Conservation (phyloP, 2,329 filamentous ascomycete genomes). For the Phialocephala subalpina region DNA sequence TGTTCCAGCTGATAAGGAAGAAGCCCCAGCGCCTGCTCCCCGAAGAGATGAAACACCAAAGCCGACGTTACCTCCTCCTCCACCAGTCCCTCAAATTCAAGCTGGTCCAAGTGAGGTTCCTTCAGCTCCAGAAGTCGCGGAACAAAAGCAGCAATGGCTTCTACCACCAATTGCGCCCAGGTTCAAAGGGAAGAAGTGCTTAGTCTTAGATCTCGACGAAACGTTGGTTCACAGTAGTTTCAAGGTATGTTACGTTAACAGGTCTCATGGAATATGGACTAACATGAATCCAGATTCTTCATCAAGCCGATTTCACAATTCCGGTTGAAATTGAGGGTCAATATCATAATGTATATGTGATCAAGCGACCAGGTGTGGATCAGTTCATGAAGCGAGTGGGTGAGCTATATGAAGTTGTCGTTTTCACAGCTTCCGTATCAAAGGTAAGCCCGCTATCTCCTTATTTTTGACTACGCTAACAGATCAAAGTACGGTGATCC, state of each 20-base stretch:
- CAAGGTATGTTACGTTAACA: constrained; percentile 71
- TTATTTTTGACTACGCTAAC: constrained; percentile 23
- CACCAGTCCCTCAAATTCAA: constrained; percentile 35
- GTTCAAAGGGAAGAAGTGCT: constrained; percentile 87
- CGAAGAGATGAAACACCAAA: constrained; percentile 34
- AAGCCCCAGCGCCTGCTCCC: constrained; percentile 32
- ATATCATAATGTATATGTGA: constrained; percentile 99
- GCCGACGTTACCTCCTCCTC: constrained; percentile 38
- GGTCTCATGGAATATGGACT: constrained; percentile 9
- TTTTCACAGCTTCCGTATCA: constrained; percentile 97
- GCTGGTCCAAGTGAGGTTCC: constrained; percentile 31
- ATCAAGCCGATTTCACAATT: constrained; percentile 98
- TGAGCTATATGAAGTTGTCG: constrained; percentile 97
- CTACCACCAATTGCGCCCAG: constrained; percentile 83
- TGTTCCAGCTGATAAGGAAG: constrained; percentile 34
- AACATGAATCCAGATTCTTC: constrained; percentile 74
- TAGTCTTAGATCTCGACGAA: constrained; percentile 95
- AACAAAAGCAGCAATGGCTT: constrained; percentile 54
- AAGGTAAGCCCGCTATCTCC: constrained; percentile 67
- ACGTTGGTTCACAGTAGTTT: constrained; percentile 98
- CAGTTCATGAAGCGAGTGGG: constrained; percentile 99
- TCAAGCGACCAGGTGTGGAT: constrained; percentile 98
- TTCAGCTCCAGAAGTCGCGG: constrained; percentile 34
- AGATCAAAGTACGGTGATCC: constrained; percentile 86
- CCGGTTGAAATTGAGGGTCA: constrained; percentile 99